These are phyloP conservation scores for Curvularia verruculosa DNA, from an alignment of 2,329 filamentous ascomycete species.

Conservation along the genomic window DNA sequence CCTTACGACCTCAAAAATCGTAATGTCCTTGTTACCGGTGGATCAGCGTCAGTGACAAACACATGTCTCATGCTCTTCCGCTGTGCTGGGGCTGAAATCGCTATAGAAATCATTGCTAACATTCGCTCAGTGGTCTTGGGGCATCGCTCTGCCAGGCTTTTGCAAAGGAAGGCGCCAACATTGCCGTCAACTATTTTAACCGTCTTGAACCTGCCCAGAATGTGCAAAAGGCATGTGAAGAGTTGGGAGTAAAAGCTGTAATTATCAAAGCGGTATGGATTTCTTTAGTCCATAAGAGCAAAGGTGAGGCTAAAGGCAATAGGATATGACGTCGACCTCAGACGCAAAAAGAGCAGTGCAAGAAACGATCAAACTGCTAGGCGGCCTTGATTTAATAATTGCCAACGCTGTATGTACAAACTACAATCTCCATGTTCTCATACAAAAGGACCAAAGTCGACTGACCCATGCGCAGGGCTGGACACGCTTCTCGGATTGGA, in stretches of 20 bases:
- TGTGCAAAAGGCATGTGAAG: conserved; percentile 62
- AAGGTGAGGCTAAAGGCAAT: background rate
- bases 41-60: conserved; percentile 60
- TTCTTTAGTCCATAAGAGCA: background rate
- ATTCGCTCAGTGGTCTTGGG: conserved; percentile 66
- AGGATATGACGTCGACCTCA: conserved; percentile 66
- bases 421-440: too few relatives aligned
- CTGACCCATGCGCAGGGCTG: conserved; percentile 56
- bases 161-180: conserved; percentile 69
- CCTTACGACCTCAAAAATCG: conserved; percentile 66
- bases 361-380: conserved; percentile 65
- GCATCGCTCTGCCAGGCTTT: conserved; percentile 71
- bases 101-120: background rate
- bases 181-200: conserved; percentile 76
- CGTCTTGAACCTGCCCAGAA: conserved; percentile 65
- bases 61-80: background rate
- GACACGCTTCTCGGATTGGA: conserved; percentile 65
- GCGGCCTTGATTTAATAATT: conserved; percentile 76
- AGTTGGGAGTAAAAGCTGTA: conserved; percentile 58
- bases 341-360: conserved; percentile 67
- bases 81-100: background rate
- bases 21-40: conserved; percentile 69
- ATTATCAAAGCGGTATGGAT: conserved; percentile 65
- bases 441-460: background rate
- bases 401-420: conserved; percentile 67